Base-by-base conservation (phyloP, 108 stramenopile species). In the Cyclotella atomus region DNA sequence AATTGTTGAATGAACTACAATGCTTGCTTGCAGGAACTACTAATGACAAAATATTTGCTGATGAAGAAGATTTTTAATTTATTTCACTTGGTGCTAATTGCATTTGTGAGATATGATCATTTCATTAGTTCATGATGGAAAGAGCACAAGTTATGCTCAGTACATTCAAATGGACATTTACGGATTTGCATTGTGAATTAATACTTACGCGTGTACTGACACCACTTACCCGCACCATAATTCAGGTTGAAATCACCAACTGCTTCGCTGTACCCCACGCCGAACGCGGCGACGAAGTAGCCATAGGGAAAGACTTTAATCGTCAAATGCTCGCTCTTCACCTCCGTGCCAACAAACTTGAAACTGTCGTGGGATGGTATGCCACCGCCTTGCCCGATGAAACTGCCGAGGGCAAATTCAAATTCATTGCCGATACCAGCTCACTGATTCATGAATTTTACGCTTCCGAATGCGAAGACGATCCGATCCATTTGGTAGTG, bases 371-470 rank as follows among this genome's bases (percentile, higher is more conserved):
- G 6, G 98, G 98, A 45, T 99, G 98, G 98, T 99, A 94, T 75
- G 93, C 95, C 56, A 94, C 96, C 45, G 83, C 91, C 56, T 78
- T 89, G 10, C 65, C 79, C 36, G 83, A 70, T 20, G 82, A 70
- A 19, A 59, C 46, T 19, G 83, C 66, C 34, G 69, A 70, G 44
- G 56, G 71, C 20, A 50, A 61, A 9, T 70, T 36, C 56, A 77
- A 84, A 57, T 82, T 89, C 59, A 91, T 97, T 44, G 86, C 92
- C 44, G 95, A 98, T 64, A 95, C 93, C 9, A 95, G 92, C 24
- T 93, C 93, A 34, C 79, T 97, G 45, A 97, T 98, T 79, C 98
- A 98, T 70, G 96, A 97, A 68, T 98, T 97, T 77, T 98, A 97
- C 82, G 88, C 95, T 8, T 79, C 81, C 66, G 96, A 97, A 82